Evolutionary conservation across 1,284 basidiomycete genomes (phyloP).

Genomic region (Cryptococcus sp.): DNA sequence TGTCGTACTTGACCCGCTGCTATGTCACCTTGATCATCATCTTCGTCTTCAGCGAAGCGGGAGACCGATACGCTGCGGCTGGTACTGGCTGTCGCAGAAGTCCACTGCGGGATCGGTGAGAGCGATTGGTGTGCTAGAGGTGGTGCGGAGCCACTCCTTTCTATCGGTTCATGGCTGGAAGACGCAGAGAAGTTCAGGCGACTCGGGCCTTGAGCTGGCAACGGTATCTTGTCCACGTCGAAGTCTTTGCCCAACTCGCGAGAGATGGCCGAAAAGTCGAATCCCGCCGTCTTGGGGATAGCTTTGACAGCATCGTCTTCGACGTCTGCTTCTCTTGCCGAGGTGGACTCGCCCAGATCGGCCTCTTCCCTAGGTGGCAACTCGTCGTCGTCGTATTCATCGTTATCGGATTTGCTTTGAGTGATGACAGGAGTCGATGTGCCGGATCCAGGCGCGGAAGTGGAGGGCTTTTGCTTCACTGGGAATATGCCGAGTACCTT

Average conservation of each 20-base stretch:
- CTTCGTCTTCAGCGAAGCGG: slow-evolving; percentile 6
- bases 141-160: slow-evolving; percentile 33
- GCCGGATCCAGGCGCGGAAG: slow-evolving; percentile 21
- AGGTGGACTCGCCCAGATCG: slow-evolving; percentile 22
- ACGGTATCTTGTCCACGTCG: slow-evolving; percentile 39
- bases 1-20: slow-evolving; percentile 7
- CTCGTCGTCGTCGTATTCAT: slow-evolving; percentile 40
- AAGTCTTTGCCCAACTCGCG: slow-evolving; percentile 53
- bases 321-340: slow-evolving; percentile 8
- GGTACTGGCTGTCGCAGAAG: background rate
- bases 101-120: slow-evolving; percentile 3
- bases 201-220: slow-evolving; percentile 13
- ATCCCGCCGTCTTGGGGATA: slow-evolving; percentile 51
- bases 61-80: background rate
- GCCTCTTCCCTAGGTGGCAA: slow-evolving; percentile 45
- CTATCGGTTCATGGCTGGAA: slow-evolving; percentile 16
- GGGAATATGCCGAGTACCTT: slow-evolving; percentile 55
- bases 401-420: background rate
- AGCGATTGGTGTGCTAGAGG: slow-evolving; percentile 5
- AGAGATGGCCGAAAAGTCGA: slow-evolving; percentile 54
- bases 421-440: slow-evolving; percentile 28
- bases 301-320: slow-evolving; percentile 35
- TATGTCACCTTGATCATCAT: slow-evolving; percentile 38
- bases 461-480: slow-evolving; percentile 29
- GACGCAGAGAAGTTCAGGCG: background rate